phyloP scores from a whole-genome alignment of 495 filamentous ascomycete genomes.

The Aspergillus ellipticus region DNA sequence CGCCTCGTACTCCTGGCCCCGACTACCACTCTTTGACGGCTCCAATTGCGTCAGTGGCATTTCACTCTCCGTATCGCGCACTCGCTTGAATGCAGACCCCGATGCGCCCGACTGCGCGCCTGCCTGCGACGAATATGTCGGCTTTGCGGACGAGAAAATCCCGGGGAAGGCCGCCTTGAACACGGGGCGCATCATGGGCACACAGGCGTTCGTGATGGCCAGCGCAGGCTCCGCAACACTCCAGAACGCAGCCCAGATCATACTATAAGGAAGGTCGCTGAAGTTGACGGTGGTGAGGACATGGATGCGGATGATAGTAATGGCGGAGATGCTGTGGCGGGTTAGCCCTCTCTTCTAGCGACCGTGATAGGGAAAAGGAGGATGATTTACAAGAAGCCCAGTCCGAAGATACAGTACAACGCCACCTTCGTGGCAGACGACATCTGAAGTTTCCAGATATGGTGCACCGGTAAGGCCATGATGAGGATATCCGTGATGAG shows the following conservation, averaged over 20 bases:
- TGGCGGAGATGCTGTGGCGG: constrained; percentile 18
- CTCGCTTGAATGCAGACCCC: constrained; percentile 7
- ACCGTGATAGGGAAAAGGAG: not conserved
- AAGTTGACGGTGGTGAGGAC: constrained; percentile 22
- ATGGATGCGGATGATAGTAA: constrained; percentile 22
- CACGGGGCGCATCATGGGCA: constrained; percentile 25
- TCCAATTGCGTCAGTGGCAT: constrained; percentile 14
- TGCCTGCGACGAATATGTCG: constrained; percentile 12
- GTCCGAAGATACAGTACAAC: constrained; percentile 17
- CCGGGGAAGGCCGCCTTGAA: constrained; percentile 14
- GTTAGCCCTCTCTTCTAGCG: not conserved
- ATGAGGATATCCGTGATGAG: constrained; percentile 43
- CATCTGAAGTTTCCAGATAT: constrained; percentile 36
- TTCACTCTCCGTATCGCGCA: constrained; percentile 18
- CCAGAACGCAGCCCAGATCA: constrained; percentile 28
- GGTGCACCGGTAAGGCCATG: constrained; percentile 36
- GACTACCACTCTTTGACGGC: not conserved
- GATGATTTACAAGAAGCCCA: constrained; percentile 23
- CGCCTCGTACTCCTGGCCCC: not conserved
- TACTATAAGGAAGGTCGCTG: constrained; percentile 18
- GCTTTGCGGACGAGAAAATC: constrained; percentile 14
- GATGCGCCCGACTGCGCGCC: constrained; percentile 1
- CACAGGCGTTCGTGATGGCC: constrained; percentile 19
- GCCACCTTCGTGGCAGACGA: constrained; percentile 18
- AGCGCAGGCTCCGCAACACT: constrained; percentile 23